These are phyloP conservation scores for Sclerotinia trifoliorum DNA, from an alignment of 2,329 filamentous ascomycete species.

Conservation along the genomic window DNA sequence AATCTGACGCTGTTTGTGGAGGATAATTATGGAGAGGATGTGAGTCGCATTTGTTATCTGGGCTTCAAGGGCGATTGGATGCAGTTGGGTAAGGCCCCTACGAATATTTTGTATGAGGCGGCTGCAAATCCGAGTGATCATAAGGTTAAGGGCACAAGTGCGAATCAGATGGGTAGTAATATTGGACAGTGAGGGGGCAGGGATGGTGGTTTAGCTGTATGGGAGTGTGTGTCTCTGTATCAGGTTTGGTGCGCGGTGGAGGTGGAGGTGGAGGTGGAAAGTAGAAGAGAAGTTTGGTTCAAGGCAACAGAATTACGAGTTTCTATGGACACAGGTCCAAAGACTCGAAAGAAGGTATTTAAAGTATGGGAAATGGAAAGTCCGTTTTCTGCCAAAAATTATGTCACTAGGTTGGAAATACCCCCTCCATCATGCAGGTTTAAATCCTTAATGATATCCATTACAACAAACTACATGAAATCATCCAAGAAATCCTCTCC, in stretches of 20 bases:
- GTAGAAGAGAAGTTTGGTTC: not conserved
- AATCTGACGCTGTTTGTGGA: constrained; percentile 82
- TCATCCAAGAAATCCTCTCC: constrained; percentile 79
- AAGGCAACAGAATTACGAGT: not conserved
- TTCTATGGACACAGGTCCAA: not conserved
- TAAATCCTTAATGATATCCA: not conserved
- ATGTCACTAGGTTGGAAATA: no score
- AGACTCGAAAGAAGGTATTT: not conserved
- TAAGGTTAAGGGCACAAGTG: constrained; percentile 57
- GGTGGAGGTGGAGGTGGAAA: not conserved
- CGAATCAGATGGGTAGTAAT: constrained; percentile 55
- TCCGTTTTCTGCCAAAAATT: not conserved
- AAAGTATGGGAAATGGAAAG: not conserved
- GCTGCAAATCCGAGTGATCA: constrained; percentile 91
- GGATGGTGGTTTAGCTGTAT: not conserved
- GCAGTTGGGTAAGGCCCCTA: constrained; percentile 76
- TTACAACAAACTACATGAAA: constrained; percentile 68
- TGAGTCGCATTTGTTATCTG: constrained; percentile 75
- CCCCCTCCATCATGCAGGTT: not conserved
- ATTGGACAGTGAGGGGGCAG: constrained; percentile 45
- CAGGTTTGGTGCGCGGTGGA: not conserved
- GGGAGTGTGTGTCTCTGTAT: not conserved
- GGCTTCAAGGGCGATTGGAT: constrained; percentile 96
- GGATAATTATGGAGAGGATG: constrained; percentile 82
- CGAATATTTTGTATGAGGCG: constrained; percentile 88